These are phyloP conservation scores for Paradendryphiella salina DNA, from an alignment of 2,329 filamentous ascomycete genomes.

Conservation along the genomic window DNA sequence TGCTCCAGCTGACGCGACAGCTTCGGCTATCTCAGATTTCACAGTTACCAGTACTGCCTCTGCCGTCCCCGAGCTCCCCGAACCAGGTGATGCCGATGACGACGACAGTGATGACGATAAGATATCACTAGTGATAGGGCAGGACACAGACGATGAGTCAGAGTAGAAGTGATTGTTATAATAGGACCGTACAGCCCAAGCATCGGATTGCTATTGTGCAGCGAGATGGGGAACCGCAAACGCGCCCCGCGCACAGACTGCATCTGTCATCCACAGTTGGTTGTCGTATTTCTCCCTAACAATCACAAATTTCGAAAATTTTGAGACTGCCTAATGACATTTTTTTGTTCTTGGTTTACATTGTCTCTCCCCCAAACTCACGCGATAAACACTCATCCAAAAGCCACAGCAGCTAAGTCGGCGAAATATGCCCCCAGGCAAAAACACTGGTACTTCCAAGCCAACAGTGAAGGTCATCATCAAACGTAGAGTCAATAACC, in stretches of 20 bases:
- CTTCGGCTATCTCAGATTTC: slow-evolving; percentile 22
- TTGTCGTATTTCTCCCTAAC: background rate
- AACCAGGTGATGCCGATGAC: slow-evolving; percentile 20
- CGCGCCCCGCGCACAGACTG: slow-evolving; percentile 9
- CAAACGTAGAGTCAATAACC: background rate
- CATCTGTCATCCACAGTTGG: background rate
- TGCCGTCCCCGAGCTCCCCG: slow-evolving; percentile 20
- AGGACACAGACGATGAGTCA: slow-evolving; percentile 44
- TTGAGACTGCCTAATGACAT: too few relatives aligned
- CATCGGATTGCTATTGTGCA: background rate
- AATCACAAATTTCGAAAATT: background rate
- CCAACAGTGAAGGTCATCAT: background rate
- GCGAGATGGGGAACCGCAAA: slow-evolving; percentile 13
- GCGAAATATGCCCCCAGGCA: too few relatives aligned
- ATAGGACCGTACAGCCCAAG: background rate
- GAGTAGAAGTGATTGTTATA: slow-evolving; percentile 17
- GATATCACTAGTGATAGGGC: slow-evolving; percentile 40
- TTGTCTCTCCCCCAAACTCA: too few relatives aligned
- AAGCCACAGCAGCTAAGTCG: too few relatives aligned
- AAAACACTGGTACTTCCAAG: background rate
- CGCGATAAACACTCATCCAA: too few relatives aligned
- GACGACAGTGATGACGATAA: slow-evolving; percentile 34
- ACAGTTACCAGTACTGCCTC: slow-evolving; percentile 23
- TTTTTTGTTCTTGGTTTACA: background rate
- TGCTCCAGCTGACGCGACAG: background rate